Base-by-base conservation (phyloP, 2,329 filamentous ascomycete genomes). In the Phoma herbarum region DNA sequence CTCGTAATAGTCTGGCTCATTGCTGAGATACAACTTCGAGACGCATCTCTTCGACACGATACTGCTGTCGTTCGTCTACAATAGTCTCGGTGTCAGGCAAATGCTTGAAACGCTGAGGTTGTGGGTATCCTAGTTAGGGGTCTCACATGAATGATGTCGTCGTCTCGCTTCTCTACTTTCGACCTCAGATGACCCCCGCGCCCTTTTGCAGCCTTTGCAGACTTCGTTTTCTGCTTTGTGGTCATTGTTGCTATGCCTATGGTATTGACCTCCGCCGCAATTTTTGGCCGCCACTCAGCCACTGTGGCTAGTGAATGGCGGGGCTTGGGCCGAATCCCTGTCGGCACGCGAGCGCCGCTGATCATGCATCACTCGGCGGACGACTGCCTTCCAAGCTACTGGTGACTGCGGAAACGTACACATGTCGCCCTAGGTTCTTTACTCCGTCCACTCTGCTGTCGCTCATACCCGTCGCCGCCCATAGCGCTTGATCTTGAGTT, bases 41-140 rank as follows among this genome's bases (percentile, higher is more conserved):
- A 97, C 93, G 69, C 92, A 95, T 66, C 93, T 84, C 75, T 97
- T 97, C 14, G 93, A 97, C 16, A 93, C 89, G 66, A 97, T 97
- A 71, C 91, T 96, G 77, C 91, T 94, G 74, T 88, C 93, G 75
- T 97, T 97, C 57, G 93, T 97, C 76, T 78, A 50, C 23, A 42
- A 42, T 31, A 6, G 29, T n/a, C 9, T 18, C 18, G 5, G n/a
- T 6, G 43, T 37, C 86, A 91, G 68, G 42, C 62, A 47, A 49
- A 43, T 62, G 44, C 26, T 55, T 37, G 43, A 39, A 31, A 35
- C 18, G 25, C 11, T 23, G 23, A 51, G 25, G 23, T 33, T 35
- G 33, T 46, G n/a, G 33, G 16, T 20, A 26, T 46, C 44, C 26
- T 29, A 31, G 45, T 22, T 45, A 22, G 35, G 42, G 10, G 47